phyloP scores from a whole-genome alignment of 1,284 basidiomycete genomes.

The Rhodotorula sp. region DNA sequence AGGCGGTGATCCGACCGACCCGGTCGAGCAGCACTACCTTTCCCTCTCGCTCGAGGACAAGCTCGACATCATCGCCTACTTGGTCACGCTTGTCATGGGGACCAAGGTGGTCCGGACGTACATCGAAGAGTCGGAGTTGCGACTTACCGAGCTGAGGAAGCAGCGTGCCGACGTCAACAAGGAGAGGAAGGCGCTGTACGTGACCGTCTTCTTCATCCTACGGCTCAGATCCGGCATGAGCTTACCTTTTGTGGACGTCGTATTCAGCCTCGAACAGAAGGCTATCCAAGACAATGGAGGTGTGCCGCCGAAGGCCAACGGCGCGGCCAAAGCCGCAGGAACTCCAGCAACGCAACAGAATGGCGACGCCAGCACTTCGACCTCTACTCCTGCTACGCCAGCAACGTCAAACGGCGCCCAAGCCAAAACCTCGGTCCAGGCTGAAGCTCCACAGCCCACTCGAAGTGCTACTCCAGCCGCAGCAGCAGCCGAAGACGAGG shows the following conservation, averaged over 20 bases:
- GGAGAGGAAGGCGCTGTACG: constrained; percentile 79
- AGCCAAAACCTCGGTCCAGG: background rate
- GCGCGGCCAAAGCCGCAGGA: background rate
- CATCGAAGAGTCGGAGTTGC: constrained; percentile 86
- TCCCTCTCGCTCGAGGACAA: constrained; percentile 73
- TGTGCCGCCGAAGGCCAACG: constrained; percentile 18
- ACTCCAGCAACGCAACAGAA: background rate
- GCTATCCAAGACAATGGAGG: constrained; percentile 57
- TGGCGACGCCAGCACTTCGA: background rate
- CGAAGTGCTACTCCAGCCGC: background rate
- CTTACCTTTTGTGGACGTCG: background rate
- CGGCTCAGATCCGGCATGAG: background rate
- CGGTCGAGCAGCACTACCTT: constrained; percentile 64
- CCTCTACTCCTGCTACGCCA: background rate
- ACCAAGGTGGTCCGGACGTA: constrained; percentile 82
- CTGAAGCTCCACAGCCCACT: background rate
- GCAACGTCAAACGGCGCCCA: no score
- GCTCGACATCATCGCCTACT: constrained; percentile 78
- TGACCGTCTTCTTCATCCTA: constrained; percentile 37
- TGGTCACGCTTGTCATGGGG: constrained; percentile 85
- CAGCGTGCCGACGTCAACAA: constrained; percentile 93
- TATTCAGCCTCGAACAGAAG: constrained; percentile 68
- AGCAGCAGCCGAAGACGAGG: constrained; percentile 57
- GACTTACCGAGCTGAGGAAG: constrained; percentile 87
- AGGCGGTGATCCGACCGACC: constrained; percentile 51